A percentile compares a stretch with the other conserved stretches of the same genome.
Conservation (phyloP, 108 stramenopile genomes). For the Pseudonitzschia multiseries region DNA sequence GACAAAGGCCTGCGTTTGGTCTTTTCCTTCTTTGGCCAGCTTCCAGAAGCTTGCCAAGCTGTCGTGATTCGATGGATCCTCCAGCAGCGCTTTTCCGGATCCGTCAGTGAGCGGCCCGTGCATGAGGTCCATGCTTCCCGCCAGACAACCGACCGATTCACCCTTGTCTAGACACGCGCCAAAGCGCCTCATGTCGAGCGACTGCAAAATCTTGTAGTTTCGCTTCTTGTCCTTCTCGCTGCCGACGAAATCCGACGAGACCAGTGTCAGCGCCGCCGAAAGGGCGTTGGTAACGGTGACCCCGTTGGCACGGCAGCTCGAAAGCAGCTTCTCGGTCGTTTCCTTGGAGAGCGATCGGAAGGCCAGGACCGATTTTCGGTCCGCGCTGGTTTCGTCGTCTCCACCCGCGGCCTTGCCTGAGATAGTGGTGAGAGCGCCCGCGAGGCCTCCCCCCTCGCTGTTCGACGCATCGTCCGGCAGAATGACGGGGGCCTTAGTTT, state of each 20-base stretch:
- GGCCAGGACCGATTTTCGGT: constrained; percentile 57
- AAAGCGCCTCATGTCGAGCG: constrained; percentile 83
- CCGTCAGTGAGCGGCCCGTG: constrained; percentile 68
- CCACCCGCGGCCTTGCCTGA: constrained; percentile 80
- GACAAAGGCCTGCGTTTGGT: constrained; percentile 70
- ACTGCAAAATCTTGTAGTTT: constrained; percentile 87
- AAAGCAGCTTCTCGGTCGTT: constrained; percentile 51
- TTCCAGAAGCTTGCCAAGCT: constrained; percentile 59
- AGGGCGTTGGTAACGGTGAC: constrained; percentile 81
- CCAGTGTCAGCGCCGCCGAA: constrained; percentile 70
- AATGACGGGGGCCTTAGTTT: constrained; percentile 76
- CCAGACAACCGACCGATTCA: constrained; percentile 80
- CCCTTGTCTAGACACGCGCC: constrained; percentile 69
- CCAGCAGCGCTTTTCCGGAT: constrained; percentile 56
- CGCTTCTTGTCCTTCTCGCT: constrained; percentile 48
- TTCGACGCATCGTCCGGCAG: constrained; percentile 55
- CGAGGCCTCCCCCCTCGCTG: constrained; percentile 19
- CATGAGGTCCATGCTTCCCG: constrained; percentile 85
- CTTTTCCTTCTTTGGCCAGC: constrained; percentile 60
- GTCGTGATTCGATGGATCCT: constrained; percentile 26
- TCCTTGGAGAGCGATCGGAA: constrained; percentile 66
- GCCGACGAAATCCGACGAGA: constrained; percentile 77
- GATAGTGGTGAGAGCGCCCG: constrained; percentile 74
- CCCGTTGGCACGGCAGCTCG: constrained; percentile 62
- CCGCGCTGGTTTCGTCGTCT: constrained; percentile 30